These are phyloP conservation scores for Rhizopus sp. DNA, from an alignment of 371 early-diverging fungal genomes.

Conservation along the genomic window DNA sequence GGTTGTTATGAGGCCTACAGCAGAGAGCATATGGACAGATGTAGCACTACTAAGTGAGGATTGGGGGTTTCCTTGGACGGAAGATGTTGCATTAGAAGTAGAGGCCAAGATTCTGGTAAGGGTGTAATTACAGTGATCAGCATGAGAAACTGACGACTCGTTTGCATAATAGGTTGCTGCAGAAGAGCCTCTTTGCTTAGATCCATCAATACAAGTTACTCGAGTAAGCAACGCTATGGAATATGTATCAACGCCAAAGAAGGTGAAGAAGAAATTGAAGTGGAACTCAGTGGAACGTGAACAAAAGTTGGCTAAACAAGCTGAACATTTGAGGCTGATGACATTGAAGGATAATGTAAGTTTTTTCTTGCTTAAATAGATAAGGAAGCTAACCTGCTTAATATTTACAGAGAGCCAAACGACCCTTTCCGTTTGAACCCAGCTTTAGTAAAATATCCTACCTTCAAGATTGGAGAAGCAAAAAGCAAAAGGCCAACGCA, in stretches of 20 bases:
- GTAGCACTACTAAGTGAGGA: slow-evolving; percentile 59
- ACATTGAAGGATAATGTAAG: slow-evolving; percentile 63
- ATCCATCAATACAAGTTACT: slow-evolving; percentile 60
- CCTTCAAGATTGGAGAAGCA: slow-evolving; percentile 63
- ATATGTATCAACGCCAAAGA: slow-evolving; percentile 38
- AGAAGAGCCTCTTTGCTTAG: slow-evolving; percentile 61
- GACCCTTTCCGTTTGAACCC: slow-evolving; percentile 50
- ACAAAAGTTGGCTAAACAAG: slow-evolving; percentile 59
- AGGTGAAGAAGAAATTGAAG: slow-evolving; percentile 53
- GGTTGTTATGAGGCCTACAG: slow-evolving; percentile 56
- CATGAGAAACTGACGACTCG: too few relatives aligned
- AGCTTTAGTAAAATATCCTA: slow-evolving; percentile 64
- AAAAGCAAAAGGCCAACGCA: slow-evolving; percentile 44
- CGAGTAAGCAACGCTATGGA: slow-evolving; percentile 59
- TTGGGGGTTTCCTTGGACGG: slow-evolving; percentile 52
- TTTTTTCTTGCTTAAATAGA: not conserved
- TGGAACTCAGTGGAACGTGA: slow-evolving; percentile 65
- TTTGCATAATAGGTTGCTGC: slow-evolving; percentile 47
- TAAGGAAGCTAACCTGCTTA: not conserved
- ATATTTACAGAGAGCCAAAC: slow-evolving; percentile 39
- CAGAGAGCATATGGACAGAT: slow-evolving; percentile 64
- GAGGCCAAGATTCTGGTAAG: slow-evolving; percentile 62
- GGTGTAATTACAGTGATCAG: too few relatives aligned
- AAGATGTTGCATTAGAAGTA: slow-evolving; percentile 52
- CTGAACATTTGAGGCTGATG: slow-evolving; percentile 61